Base-by-base conservation (phyloP, 768 basidiomycete species). In the Termitomyces sp. region DNA sequence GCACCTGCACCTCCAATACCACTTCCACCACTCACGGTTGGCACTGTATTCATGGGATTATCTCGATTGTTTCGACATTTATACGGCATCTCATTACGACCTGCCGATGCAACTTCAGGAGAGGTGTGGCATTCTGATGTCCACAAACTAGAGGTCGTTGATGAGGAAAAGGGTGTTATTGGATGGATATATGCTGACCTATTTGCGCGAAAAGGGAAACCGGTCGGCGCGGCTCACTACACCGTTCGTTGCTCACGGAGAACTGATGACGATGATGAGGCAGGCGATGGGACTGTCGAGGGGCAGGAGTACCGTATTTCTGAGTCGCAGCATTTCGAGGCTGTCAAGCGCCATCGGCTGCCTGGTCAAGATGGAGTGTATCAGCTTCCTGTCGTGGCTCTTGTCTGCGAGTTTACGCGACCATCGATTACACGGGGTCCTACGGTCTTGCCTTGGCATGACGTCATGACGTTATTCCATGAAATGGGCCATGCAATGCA, bases 401-500 rank as follows among this genome's bases (percentile, higher is more conserved):
- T 99, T 12, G 73, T 94, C 7, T 96, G 91, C 63, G 95, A 95
- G 64, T 97, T 98, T 64, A 74, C 81, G 21, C 79, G 76, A 30
- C 86, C 90, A 21, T 75, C 82, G 3, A 59, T 78, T 17, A 71
- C 78, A n/a, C 72, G 76, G 12, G 87, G 86, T 0, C 81, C 91
- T 5, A 86, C 91, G 0, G 71, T 87, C 50, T 73, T 99, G 21
- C 85, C 87, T 55, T 98, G 95, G 94, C 87, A 89, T 63, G 94
- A 98, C 63, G 91, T 98, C 9, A 77, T 89, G 67, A 98, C 96
- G 2, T 74, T 98, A 23, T 97, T 94, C 73, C 97, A 99, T 64
- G 97, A 99, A 73, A 97, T 98, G 94, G 97, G 97, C 0, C 97
- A 99, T 72, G 97, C 97, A 11, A 94, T 99, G 83, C 97, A 99